Evolutionary conservation across 352 stramenopile genomes (phyloP), one percentile per base, ranked within the genome.

Genomic region (Phytophthora hybrid): DNA sequence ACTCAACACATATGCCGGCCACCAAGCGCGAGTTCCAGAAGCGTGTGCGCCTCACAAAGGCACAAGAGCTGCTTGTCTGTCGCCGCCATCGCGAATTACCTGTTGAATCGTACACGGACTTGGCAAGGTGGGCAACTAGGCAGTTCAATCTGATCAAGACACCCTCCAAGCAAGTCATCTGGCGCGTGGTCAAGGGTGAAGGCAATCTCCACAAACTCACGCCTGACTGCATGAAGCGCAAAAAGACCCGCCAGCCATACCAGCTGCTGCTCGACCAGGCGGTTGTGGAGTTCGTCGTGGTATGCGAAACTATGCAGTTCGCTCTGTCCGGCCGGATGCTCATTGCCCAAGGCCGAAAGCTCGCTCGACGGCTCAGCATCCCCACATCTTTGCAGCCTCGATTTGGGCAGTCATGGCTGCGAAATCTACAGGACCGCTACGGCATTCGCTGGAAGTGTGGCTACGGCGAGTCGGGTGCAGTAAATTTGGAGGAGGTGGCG

Each of bases 211-310:
- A 26, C 5, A 1, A 5, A 5, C 13, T 69, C 13, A 58, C 54
- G 4, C 29, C 13, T 31, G 54, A 65, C 4, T 59, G 64, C 3
- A 55, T 71, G 46, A 13, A 9, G 0, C 55, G 56, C 31, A 59
- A 65, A 23, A 71, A 64, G n/a, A 19, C 0, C 4, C 44, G 63
- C 1, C 63, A 4, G 1, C 41, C 19, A 0, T 66, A 47, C 47
- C 47, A 71, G 32, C 47, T 71, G 5, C 31, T 49, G 3, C 46
- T 66, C 31, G 59, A 66, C n/a, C 46, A 66, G n/a, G 18, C 26
- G n/a, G 32, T 66, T 13, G 31, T 66, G 3, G 47, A 59, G 46
- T 66, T 58, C 29, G 59, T 66, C 18, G 21, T 37, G 29, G 5
- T 0, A 3, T 58, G 59, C 2, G 59, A 58, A 23, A 14, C 2